Evolutionary conservation across 345 rosid species (phyloP), one percentile per base, ranked within the genome.

Genomic region (Eutrema heterophyllum): DNA sequence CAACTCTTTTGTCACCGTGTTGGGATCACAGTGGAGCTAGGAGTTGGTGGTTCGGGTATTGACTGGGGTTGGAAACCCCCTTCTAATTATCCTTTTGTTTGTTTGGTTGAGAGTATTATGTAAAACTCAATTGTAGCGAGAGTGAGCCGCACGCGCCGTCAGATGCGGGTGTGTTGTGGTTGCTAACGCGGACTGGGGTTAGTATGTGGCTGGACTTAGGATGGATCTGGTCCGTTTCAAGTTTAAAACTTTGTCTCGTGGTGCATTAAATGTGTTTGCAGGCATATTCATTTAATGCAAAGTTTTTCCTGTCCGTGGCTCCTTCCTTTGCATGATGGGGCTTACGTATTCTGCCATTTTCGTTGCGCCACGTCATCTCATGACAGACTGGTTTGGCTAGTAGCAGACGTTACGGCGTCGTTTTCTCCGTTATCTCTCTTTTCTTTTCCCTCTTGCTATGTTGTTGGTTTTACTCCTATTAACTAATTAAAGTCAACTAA

Each of bases 1-100:
- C 73, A 75, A 86, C 86, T 84, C 96, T 88, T 82, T 84, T 86
- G 48, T 66, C 26, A 83, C 83, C 73, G 87, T 41, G 59, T 30
- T 78, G 21, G 78, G 79, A 43, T 24, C 11, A 30, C 77, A 74
- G 68, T 77, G 58, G 81, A 84, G n/a, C n/a, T n/a, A n/a, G 88
- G 89, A 88, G 80, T 48, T 90, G 92, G 91, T 92, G 99, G 98
- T 96, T 96, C 99, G 99, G 99, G 99, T 87, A 96, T 96, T 92
- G 99, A 96, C 99, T 96, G 82, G 72, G 88, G 82, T 86, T 75
- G 73, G 75, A 71, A 77, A 82, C 50, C 96, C 97, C 86, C 70
- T 8, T 36, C 46, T 74, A 9, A n/a, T n/a, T n/a, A n/a, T n/a
- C 56, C 29, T 11, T 61, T 32, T 43, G 32, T 21, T 5, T 66